Base-by-base conservation (phyloP, 2,329 filamentous ascomycete genomes). In the Stachybotrys chartarum region DNA sequence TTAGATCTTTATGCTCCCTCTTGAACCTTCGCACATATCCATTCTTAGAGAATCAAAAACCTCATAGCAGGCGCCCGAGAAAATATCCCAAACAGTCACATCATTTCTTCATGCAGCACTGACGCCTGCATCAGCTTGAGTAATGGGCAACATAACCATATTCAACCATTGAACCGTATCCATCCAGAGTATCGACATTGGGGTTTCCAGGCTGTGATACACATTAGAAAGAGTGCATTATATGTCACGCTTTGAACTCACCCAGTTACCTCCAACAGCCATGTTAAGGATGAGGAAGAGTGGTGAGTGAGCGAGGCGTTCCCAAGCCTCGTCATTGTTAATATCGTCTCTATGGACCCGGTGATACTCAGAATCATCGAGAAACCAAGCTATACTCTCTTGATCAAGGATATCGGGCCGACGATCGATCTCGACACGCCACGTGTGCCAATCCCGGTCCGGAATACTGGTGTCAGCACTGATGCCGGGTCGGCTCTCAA, bases 371-470 rank as follows among this genome's bases (percentile, higher is more conserved):
- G 58, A 55, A 24, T 72, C 74, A 50, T 78, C 72, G 47, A 72
- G 55, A 53, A 69, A 60, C 74, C 75, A 78, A 7, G 68, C 66
- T 30, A 79, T 73, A 17, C 66, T 67, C 69, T 79, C 73, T 3
- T 60, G 64, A 35, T 57, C 59, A 72, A 74, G 78, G 60, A 71
- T 66, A 54, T 65, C 59, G 42, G 67, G 69, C 14, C 70, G 73
- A 30, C 74, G 71, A 60, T 78, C 75, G 57, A 76, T 72, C 53
- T 69, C 66, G 54, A 77, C 65, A 6, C 68, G 65, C 66, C 73
- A 75, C 5, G 69, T 72, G 59, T 78, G 74, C 68, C 74, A 78
- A 30, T 58, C 63, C 51, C 68, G 59, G 30, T 69, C 60, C 0
- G 68, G 60, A 57, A 78, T 59, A 6, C 54, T 42, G 5, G 68